Conservation (phyloP, 179 eudicot genomes). For the Heliamphora pulchella region DNA sequence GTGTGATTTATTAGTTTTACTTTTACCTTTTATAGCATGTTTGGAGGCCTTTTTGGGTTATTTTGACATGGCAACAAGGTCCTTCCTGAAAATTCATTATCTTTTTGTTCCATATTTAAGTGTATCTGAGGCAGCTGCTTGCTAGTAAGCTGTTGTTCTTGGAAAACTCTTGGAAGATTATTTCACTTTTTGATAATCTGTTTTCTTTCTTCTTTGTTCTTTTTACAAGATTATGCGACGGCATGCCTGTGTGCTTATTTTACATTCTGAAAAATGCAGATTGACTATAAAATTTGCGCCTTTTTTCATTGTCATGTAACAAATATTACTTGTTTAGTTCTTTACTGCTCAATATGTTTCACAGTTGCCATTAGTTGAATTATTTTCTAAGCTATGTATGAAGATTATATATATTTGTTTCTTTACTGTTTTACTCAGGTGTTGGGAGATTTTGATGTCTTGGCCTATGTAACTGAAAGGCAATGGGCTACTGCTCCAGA, state of each 20-base stretch:
- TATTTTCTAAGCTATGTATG: background rate
- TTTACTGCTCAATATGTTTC: background rate
- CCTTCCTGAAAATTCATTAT: no score
- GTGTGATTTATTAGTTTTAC: no score
- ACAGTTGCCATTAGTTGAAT: background rate
- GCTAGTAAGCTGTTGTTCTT: no score
- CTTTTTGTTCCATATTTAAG: no score
- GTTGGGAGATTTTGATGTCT: slow-evolving; percentile 79
- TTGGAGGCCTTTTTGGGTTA: no score
- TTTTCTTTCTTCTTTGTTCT: background rate
- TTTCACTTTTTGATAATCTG: background rate
- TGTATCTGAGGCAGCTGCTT: no score
- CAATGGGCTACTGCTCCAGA: slow-evolving; percentile 82
- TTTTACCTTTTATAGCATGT: no score
- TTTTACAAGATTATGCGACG: background rate
- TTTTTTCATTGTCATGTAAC: no score
- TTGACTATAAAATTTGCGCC: no score
- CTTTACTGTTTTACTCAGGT: slow-evolving; percentile 43
- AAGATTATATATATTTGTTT: background rate
- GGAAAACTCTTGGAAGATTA: no score
- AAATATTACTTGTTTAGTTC: background rate
- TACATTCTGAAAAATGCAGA: background rate
- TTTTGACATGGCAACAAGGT: no score
- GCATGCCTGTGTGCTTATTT: background rate
- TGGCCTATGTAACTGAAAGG: slow-evolving; percentile 74